Evolutionary conservation across 2,329 filamentous ascomycete genomes (phyloP), one percentile per base, ranked within the genome.

Genomic region (Phialophora expanda): DNA sequence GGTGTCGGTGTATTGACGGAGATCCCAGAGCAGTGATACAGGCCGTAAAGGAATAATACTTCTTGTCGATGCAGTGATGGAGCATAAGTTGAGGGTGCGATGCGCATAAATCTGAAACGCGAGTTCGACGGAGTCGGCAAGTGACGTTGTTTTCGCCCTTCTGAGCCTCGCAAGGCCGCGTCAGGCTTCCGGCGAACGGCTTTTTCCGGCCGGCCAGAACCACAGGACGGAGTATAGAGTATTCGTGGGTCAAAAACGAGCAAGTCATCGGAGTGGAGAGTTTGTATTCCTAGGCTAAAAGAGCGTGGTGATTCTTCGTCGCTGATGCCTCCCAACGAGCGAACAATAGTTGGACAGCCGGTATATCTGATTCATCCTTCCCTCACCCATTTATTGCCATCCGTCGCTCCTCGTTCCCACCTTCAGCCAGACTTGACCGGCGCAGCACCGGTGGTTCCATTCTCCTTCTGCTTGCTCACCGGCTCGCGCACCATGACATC

Each of bases 401-500:
- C 20, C 48, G 1, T 22, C 22, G 11, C 24, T 8, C 12, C 30
- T 11, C 32, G 9, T 34, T 9, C 12, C 22, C 48, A 11, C 28
- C 20, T 26, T 54, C 58, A 54, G 20, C 48, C 48, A 17, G 48
- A 41, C 51, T 55, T 68, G 34, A 53, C 14, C 11, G 56, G 14
- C 11, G 26, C 58, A 7, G 26, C n/a, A 14, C 53, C 60, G 12
- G 7, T 46, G 46, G 28, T 51, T 53, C 60, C 58, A 55, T 66
- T 55, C 7, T 38, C 30, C 17, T 41, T 26, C 22, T 41, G 20
- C 24, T 30, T 30, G 34, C 20, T 22, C 17, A 58, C 57, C 41
- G 90, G 90, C 81, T 93, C 89, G 66, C 91, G 84, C 60, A 94
- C 89, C 91, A 96, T 96, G 78, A 93, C 90, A 74, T 90, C 89